Percentiles rank a stretch among this genome's conserved stretches.
Evolutionary conservation across 2,329 filamentous ascomycete species (phyloP).

Genomic region (Cytospora paraplurivora): DNA sequence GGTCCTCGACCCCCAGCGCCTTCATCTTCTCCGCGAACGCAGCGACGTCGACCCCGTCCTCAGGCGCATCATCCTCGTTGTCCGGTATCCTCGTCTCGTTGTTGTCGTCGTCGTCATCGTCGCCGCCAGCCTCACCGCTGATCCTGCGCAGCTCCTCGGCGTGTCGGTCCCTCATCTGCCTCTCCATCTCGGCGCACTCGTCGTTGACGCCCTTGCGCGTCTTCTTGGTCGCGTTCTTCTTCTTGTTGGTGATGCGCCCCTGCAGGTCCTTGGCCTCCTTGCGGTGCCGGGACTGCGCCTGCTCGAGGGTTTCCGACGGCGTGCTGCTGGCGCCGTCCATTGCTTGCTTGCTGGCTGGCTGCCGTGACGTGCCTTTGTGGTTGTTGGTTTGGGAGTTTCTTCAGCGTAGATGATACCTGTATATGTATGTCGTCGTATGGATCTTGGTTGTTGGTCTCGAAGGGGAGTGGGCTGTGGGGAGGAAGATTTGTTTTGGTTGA

Average conservation of each 20-base stretch:
- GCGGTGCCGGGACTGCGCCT: slow-evolving; percentile 76
- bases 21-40: slow-evolving; percentile 25
- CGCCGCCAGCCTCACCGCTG: slow-evolving; percentile 33
- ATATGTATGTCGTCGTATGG: no score
- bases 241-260: slow-evolving; percentile 85
- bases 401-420: neutral
- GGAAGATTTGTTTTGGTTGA: neutral
- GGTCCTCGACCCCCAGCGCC: slow-evolving; percentile 27
- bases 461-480: neutral
- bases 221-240: slow-evolving; percentile 93
- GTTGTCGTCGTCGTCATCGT: slow-evolving; percentile 20
- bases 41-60: slow-evolving; percentile 26
- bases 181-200: slow-evolving; percentile 73
- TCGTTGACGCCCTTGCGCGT: slow-evolving; percentile 73
- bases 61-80: slow-evolving; percentile 32
- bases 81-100: slow-evolving; percentile 24
- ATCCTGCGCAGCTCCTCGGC: slow-evolving; percentile 57
- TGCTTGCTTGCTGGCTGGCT: neutral
- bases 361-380: neutral
- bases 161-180: slow-evolving; percentile 67
- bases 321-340: slow-evolving; percentile 12
- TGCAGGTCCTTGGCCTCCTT: slow-evolving; percentile 89
- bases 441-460: neutral
- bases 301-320: slow-evolving; percentile 63
- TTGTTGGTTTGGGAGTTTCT: no score